Base-by-base conservation (phyloP, 306 rosid genomes). In the Spatholobus suberectus region DNA sequence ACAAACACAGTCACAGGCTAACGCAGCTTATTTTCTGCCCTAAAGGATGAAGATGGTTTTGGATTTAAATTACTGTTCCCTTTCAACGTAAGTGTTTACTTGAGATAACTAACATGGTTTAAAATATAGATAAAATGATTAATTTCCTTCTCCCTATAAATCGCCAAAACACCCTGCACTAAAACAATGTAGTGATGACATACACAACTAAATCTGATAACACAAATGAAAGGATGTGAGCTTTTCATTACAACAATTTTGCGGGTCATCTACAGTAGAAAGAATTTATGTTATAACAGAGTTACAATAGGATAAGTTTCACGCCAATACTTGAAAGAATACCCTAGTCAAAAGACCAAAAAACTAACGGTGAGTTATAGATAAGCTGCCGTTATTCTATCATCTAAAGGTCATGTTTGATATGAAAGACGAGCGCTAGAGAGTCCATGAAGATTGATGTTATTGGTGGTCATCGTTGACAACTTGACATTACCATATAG, bases 401-500 rank as follows among this genome's bases (percentile, higher is more conserved):
- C 69, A 21, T 41, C 70, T 47, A n/a, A 49, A 2, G 62, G 35
- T 51, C 38, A 83, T 69, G 24, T 10, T 18, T 37, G 9, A 70
- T 43, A 80, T 32, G 26, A 55, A 71, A 52, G 12, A 13, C 51
- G 66, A 24, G n/a, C n/a, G n/a, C n/a, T n/a, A n/a, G 37, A 67
- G 20, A 70, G 70, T 46, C 78, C 46, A 76, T n/a, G 34, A 81
- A 77, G 54, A 84, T 78, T 82, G 67, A 80, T 85, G 85, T 54
- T 77, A 85, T 82, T 81, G 78, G 83, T 76, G 67, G 76, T 79
- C 76, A 82, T 55, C 55, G 66, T 52, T 29, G 80, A 84, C 76
- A 52, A 66, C 72, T 68, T 83, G 79, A 77, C 78, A 76, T 75
- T 84, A 83, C 75, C 84, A 84, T 77, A 82, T 54, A 57, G 89